Evolutionary conservation across 768 basidiomycete genomes (phyloP).

Genomic region (Mycena sanguinolenta): DNA sequence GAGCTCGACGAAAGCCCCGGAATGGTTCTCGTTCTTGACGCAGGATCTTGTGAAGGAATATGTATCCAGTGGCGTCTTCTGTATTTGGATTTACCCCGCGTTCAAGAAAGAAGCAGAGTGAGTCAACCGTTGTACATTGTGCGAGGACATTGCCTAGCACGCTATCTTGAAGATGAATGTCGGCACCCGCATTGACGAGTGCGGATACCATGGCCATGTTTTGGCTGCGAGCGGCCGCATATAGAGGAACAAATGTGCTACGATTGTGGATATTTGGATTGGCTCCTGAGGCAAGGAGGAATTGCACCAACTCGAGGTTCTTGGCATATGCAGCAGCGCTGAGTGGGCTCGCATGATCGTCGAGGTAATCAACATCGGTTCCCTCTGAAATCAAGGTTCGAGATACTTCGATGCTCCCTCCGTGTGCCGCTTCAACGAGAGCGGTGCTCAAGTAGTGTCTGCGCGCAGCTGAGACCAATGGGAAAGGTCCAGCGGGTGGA

Average conservation of each 20-base stretch:
- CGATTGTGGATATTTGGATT: not conserved
- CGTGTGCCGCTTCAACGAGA: not conserved
- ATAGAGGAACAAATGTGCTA: not conserved
- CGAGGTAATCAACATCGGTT: not conserved
- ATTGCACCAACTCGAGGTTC: not conserved
- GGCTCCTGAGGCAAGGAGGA: not conserved
- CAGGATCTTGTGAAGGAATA: not conserved
- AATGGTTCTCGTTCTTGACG: not conserved
- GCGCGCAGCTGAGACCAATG: not conserved
- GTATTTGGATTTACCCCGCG: not conserved
- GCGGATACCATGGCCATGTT: not conserved
- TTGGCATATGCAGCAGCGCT: not conserved
- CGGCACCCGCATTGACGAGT: not conserved
- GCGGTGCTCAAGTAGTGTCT: not conserved
- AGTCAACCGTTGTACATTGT: not conserved
- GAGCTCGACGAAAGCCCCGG: not conserved
- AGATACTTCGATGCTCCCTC: not conserved
- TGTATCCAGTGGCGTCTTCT: not conserved
- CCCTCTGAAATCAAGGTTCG: not conserved
- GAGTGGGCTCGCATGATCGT: not conserved
- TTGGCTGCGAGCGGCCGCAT: not conserved
- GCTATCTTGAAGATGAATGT: not conserved
- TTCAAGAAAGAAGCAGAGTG: not conserved
- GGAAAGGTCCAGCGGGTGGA: too few relatives aligned
- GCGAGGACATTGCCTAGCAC: not conserved